phyloP scores from a whole-genome alignment of 805 yeast genomes.

The Sugiyamaella valdiviana region DNA sequence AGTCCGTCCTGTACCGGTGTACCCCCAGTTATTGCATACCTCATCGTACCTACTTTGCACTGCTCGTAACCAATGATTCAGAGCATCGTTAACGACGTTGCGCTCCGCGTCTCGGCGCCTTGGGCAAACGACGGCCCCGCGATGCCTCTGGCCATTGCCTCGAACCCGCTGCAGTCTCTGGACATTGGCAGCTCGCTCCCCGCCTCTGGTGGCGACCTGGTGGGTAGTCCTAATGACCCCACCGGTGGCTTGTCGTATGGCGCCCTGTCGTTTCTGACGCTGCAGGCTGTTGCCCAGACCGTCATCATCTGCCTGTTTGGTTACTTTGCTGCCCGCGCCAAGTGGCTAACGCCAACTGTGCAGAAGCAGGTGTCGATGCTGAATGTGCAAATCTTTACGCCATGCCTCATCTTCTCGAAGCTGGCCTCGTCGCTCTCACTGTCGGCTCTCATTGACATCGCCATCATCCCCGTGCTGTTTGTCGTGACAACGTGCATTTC shows the following conservation, averaged over 20 bases:
- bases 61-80: neutral
- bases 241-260: slow-evolving; percentile 24
- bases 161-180: neutral
- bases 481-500: slow-evolving; percentile 79
- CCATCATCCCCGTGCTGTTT: slow-evolving; percentile 77
- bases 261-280: slow-evolving; percentile 56
- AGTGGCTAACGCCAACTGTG: slow-evolving; percentile 61
- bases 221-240: neutral
- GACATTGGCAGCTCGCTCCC: neutral
- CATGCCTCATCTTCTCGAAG: slow-evolving; percentile 87
- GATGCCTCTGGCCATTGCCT: neutral
- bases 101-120: neutral
- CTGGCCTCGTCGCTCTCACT: slow-evolving; percentile 61
- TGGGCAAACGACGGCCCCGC: neutral
- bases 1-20: too few relatives aligned
- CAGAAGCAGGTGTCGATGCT: slow-evolving; percentile 70
- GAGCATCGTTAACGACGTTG: neutral
- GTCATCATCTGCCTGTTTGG: slow-evolving; percentile 83
- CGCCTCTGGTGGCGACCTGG: neutral
- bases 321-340: slow-evolving; percentile 70
- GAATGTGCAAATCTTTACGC: slow-evolving; percentile 90
- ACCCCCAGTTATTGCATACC: neutral
- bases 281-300: slow-evolving; percentile 88
- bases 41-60: neutral
- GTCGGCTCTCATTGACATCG: slow-evolving; percentile 69